These are phyloP conservation scores for Pyrenophora tritici-repentis DNA, from an alignment of 2,329 filamentous ascomycete genomes.

Conservation along the genomic window DNA sequence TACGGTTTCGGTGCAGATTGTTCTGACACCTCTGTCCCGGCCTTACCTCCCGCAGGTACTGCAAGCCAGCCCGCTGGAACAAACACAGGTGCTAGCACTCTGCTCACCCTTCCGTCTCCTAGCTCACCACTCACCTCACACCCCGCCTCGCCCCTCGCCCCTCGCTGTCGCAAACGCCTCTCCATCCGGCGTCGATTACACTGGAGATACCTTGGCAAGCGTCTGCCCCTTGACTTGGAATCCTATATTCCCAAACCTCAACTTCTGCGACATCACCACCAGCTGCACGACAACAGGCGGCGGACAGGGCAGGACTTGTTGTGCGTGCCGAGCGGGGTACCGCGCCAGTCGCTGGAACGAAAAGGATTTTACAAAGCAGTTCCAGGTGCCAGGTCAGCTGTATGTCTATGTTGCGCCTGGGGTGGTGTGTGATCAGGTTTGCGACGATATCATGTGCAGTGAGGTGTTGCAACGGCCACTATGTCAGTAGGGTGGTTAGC, in stretches of 20 bases:
- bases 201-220: constrained; percentile 22
- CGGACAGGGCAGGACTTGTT: constrained; percentile 27
- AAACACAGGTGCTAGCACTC: neutral
- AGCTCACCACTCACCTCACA: too few relatives aligned
- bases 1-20: too few relatives aligned
- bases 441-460: constrained; percentile 25
- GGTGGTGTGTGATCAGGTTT: constrained; percentile 29
- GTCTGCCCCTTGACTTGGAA: constrained; percentile 34
- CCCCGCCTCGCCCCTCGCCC: too few relatives aligned
- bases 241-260: constrained; percentile 27
- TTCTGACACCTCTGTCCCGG: too few relatives aligned
- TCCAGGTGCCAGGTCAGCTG: constrained; percentile 29
- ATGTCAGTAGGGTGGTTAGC: constrained; percentile 18
- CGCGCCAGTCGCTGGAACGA: constrained; percentile 22
- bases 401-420: constrained; percentile 32
- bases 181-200: constrained; percentile 11
- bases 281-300: constrained; percentile 30
- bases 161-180: constrained; percentile 16
- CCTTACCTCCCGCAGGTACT: too few relatives aligned
- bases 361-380: constrained; percentile 37
- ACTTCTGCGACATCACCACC: constrained; percentile 34
- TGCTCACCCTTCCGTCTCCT: too few relatives aligned
- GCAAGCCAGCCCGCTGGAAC: too few relatives aligned
- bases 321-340: constrained; percentile 36
- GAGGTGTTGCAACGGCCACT: constrained; percentile 29